Evolutionary conservation across 202 grass and related monocot species (phyloP), one percentile per base, ranked within the genome.

Genomic region (Panicum virgatum): DNA sequence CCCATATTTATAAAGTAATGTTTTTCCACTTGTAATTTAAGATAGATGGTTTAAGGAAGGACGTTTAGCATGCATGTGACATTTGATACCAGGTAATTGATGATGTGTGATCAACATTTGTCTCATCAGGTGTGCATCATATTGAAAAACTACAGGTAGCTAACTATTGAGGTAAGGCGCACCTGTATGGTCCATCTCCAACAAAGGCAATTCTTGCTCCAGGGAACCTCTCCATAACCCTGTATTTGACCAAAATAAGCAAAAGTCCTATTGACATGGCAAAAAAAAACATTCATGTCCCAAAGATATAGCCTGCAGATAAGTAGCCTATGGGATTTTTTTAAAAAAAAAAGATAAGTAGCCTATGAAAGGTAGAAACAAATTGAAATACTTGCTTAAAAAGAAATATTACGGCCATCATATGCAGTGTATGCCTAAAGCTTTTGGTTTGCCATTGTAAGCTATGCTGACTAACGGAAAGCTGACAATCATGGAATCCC

Each of bases 141-240:
- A 45, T 13, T 78, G 20, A 64, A 70, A 79, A 79, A 68, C 45
- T 86, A 50, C 10, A 78, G 75, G 60, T 56, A 80, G 52, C 43
- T 27, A 70, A 71, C n/a, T 34, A 51, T 64, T 63, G 23, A 58
- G 51, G 43, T 90, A 89, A 15, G 48, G 30, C 26, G 30, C 64
- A 96, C 92, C 93, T 93, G 69, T 99, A 99, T 27, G 96, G 96
- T 81, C 96, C 96, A 77, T 99, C 96, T 79, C 96, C 96, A 84
- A 99, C 78, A 89, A 99, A 93, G 78, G 96, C 96, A 89, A 99
- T 99, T 93, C 89, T 90, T 81, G 88, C 89, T 90, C 85, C 93
- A 11, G 89, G 85, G 16, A 99, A 83, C 66, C 84, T 96, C 50
- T 99, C 93, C 96, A 99, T 96, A 78, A 98, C 92, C 82, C 95